Conservation (phyloP, 768 basidiomycete genomes). For the Macrocybe gigantea region DNA sequence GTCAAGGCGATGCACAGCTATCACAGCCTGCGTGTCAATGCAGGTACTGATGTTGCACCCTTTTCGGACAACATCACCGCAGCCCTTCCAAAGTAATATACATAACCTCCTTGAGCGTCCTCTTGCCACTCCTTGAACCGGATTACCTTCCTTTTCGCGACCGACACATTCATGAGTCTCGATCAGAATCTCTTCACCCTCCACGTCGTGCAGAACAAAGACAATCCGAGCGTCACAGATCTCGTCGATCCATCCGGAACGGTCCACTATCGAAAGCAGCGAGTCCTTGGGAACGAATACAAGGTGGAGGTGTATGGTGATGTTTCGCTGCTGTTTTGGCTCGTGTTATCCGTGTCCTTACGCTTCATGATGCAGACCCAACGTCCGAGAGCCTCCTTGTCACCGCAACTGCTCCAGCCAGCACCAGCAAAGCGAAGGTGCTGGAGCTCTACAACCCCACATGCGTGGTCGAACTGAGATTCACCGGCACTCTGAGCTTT, state of each 20-base stretch:
- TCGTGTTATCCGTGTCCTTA: too few relatives aligned
- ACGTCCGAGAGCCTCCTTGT: conserved; percentile 66
- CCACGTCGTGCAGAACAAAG: conserved; percentile 50
- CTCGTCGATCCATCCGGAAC: conserved; percentile 60
- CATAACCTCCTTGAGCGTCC: too few relatives aligned
- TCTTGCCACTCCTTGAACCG: not conserved
- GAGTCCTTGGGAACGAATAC: conserved; percentile 49
- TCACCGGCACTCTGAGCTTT: conserved; percentile 67
- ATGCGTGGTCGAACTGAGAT: conserved; percentile 62
- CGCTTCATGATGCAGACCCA: conserved; percentile 44
- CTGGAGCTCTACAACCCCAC: conserved; percentile 75
- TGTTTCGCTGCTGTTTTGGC: too few relatives aligned
- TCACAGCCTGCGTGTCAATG: too few relatives aligned
- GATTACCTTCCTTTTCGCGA: not conserved
- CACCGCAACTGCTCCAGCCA: conserved; percentile 56
- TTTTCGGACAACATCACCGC: too few relatives aligned
- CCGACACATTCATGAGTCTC: conserved; percentile 53
- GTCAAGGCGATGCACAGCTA: too few relatives aligned
- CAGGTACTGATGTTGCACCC: too few relatives aligned
- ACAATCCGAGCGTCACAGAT: conserved; percentile 59
- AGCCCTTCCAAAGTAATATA: too few relatives aligned
- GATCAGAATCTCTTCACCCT: conserved; percentile 87
- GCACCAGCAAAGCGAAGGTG: conserved; percentile 67
- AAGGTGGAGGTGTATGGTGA: conserved; percentile 64
- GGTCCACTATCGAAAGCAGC: conserved; percentile 68